Evolutionary conservation across 306 rosid species (phyloP).

Genomic region (Vigna reflexopilosa): DNA sequence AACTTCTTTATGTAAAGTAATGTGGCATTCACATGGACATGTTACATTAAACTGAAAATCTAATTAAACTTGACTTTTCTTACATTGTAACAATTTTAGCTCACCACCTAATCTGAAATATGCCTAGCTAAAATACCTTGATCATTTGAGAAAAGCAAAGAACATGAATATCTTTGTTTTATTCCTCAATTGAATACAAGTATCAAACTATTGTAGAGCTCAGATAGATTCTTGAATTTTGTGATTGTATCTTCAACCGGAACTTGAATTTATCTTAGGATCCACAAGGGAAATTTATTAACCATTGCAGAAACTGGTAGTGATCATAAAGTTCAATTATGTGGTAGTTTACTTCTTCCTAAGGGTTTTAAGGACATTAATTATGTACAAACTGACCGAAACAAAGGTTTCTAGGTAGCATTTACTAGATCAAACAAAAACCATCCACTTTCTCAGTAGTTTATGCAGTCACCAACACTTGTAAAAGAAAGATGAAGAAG

Average conservation of each 20-base stretch:
- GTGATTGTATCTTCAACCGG: too few species aligned
- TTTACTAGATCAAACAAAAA: not conserved
- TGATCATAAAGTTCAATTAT: constrained; percentile 18
- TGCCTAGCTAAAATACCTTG: not conserved
- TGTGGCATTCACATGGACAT: not conserved
- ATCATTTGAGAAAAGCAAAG: too few species aligned
- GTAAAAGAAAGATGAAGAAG: not conserved
- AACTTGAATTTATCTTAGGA: too few species aligned
- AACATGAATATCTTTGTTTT: too few species aligned
- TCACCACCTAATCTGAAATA: not conserved
- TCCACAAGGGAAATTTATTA: not conserved
- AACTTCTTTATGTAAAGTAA: not conserved
- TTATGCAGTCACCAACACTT: not conserved
- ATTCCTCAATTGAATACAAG: not conserved
- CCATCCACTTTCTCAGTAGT: not conserved
- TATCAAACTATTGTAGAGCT: too few species aligned
- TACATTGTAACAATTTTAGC: not conserved
- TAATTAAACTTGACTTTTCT: not conserved
- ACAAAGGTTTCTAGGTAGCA: not conserved
- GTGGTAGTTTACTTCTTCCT: not conserved
- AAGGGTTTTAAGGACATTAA: not conserved
- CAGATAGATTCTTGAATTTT: too few species aligned
- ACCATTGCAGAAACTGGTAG: constrained; percentile 41
- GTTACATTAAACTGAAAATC: too few species aligned
- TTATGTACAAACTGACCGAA: too few species aligned